Base-by-base conservation (phyloP, 192 early-diverging fungal species). In the Backusella parvicylindrica region DNA sequence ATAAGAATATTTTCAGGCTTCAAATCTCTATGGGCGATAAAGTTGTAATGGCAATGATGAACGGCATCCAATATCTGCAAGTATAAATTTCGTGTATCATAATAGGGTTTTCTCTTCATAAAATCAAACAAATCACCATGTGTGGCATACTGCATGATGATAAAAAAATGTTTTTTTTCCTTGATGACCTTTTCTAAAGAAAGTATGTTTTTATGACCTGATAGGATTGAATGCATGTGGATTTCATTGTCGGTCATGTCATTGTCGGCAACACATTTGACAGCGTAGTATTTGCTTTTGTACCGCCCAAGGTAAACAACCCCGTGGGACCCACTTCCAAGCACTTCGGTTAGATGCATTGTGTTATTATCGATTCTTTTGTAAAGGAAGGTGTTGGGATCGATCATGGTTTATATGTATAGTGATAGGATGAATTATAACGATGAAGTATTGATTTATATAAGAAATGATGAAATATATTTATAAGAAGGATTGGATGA, bases 81-180 rank as follows among this genome's bases (percentile, higher is more conserved):
- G 72, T 97, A 88, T 53, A 97, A 91, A 33, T 86, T 82, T 30
- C 93, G 91, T 38, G 94, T 89, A 47, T 95, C 93, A 50, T 83
- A 69, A 77, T 95, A 95, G 26, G 93, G 92, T 35, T 80, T 64
- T 77, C 94, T 94, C 32, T 89, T 89, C 73, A 99, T 98, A 38
- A 90, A 89, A 43, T 95, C 94, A 81, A 99, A 99, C 33, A 99
- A 83, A 86, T 99, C 97, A 38, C 97, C 96, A 50, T 94, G 95
- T 6, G 85, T 83, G 7, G 93, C 95, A 72, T 87, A 89, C 82
- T 94, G 91, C 74, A 94, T 86, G 28, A 92, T 84, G 63, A 94
- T 82, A 69, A 91, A 87, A 33, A 90, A 75, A 67, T 82, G 84
- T 40, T 87, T 87, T 47, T 82, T 64, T 15, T 89, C 87, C 35